These are phyloP conservation scores for Phytopythium ostracodes DNA, from an alignment of 352 stramenopile species.

Conservation along the genomic window DNA sequence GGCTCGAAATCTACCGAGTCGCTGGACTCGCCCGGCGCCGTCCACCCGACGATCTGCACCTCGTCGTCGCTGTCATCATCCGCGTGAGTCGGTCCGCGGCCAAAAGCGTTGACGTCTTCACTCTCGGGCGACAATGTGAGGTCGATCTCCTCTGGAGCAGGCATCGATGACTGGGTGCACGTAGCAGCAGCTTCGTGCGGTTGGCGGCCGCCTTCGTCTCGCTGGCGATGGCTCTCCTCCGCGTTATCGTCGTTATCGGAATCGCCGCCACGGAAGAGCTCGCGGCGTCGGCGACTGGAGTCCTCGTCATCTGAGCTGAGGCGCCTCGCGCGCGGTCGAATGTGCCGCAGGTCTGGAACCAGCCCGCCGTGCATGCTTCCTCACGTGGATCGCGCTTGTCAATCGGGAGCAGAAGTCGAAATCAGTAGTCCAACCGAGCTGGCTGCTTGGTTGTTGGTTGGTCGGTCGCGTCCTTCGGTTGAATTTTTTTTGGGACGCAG, in stretches of 20 bases:
- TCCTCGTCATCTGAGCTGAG: neutral
- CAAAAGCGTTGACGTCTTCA: constrained; percentile 17
- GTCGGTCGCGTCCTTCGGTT: neutral
- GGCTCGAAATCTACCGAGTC: constrained; percentile 4
- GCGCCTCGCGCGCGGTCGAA: too few relatives aligned
- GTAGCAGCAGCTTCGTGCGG: neutral
- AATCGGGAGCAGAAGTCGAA: too few relatives aligned
- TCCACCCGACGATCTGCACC: constrained; percentile 43
- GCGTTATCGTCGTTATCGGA: neutral
- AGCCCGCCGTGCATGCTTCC: too few relatives aligned
- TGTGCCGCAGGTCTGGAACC: too few relatives aligned
- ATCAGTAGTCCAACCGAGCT: too few relatives aligned
- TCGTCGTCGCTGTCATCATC: constrained; percentile 32
- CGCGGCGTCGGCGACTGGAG: too few relatives aligned
- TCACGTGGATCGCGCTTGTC: too few relatives aligned
- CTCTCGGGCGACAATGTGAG: constrained; percentile 28
- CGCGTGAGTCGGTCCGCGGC: neutral
- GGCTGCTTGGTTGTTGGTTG: neutral
- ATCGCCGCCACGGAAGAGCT: too few relatives aligned
- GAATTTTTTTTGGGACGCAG: neutral
- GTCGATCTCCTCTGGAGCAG: constrained; percentile 49
- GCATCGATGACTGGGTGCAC: neutral
- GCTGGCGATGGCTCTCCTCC: neutral
- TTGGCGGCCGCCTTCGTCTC: neutral
- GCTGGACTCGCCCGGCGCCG: constrained; percentile 8